A percentile compares a stretch with the other conserved stretches of the same genome.
Conservation (phyloP, 2,329 filamentous ascomycete genomes). For the Annulohypoxylon truncatum region DNA sequence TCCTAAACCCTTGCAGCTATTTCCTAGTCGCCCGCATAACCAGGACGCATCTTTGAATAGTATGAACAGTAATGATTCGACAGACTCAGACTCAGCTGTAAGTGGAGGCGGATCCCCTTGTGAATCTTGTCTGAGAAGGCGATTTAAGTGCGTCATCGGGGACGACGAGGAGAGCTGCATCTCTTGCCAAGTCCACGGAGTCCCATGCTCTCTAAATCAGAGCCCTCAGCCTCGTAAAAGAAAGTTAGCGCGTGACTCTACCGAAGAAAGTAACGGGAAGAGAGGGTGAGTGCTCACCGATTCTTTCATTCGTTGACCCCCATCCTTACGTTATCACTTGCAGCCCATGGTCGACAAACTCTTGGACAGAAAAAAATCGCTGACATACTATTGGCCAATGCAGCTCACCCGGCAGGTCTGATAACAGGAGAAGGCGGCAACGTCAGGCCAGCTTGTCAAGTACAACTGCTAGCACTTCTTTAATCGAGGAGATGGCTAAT, state of each 20-base stretch:
- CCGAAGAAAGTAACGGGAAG: conserved; percentile 71
- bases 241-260: conserved; percentile 74
- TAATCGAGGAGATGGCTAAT: conserved; percentile 77
- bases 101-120: conserved; percentile 67
- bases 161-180: conserved; percentile 81
- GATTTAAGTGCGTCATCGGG: conserved; percentile 78
- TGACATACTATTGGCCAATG: conserved; percentile 62
- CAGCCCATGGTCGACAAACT: conserved; percentile 42
- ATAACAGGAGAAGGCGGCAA: conserved; percentile 64
- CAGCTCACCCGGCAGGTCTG: conserved; percentile 68
- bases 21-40: conserved; percentile 60
- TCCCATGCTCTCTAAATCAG: conserved; percentile 82
- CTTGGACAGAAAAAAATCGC: conserved; percentile 47
- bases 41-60: conserved; percentile 63
- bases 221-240: conserved; percentile 84
- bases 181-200: conserved; percentile 80
- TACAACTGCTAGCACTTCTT: conserved; percentile 70
- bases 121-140: conserved; percentile 79
- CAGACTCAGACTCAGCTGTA: conserved; percentile 58
- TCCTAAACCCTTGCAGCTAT: conserved; percentile 65
- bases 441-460: conserved; percentile 70
- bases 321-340: conserved; percentile 48
- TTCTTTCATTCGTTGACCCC: conserved; percentile 45
- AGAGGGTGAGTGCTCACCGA: conserved; percentile 71
- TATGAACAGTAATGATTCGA: conserved; percentile 64